Evolutionary conservation across 225 moss, liverwort and hornwort genomes (phyloP).

Genomic region (Climacium dendroides): DNA sequence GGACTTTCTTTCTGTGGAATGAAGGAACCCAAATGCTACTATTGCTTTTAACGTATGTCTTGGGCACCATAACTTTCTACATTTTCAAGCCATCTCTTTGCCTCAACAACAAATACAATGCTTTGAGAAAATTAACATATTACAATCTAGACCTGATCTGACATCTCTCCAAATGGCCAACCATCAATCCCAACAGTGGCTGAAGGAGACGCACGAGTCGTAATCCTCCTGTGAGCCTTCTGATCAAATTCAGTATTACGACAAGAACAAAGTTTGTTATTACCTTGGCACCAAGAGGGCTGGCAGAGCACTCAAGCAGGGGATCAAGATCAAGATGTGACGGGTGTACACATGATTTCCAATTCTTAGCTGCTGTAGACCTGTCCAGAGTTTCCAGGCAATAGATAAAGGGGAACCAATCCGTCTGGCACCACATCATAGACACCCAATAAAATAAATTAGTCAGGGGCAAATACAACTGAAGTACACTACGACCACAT

Average conservation of each 20-base stretch:
- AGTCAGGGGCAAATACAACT: not conserved
- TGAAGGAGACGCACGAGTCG: not conserved
- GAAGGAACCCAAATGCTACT: not conserved
- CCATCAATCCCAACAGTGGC: not conserved
- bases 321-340: slow-evolving; percentile 61
- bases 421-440: slow-evolving; percentile 31
- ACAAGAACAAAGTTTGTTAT: not conserved
- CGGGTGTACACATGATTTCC: slow-evolving; percentile 69
- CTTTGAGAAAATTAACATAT: not conserved
- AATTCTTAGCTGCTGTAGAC: slow-evolving; percentile 44
- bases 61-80: not conserved
- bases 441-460: not conserved
- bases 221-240: not conserved
- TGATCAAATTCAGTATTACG: not conserved
- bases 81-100: not conserved
- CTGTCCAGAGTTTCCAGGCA: slow-evolving; percentile 67
- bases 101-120: not conserved
- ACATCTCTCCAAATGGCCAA: not conserved
- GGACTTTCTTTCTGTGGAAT: not conserved
- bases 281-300: slow-evolving; percentile 81
- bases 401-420: slow-evolving; percentile 90
- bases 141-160: not conserved
- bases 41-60: not conserved
- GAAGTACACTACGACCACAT: not conserved
- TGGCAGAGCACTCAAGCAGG: slow-evolving; percentile 54